Percentiles rank a stretch among this genome's conserved stretches.
These are phyloP conservation scores for Hypoxylon sp. DNA, from an alignment of 2,329 filamentous ascomycete species.

Conservation along the genomic window DNA sequence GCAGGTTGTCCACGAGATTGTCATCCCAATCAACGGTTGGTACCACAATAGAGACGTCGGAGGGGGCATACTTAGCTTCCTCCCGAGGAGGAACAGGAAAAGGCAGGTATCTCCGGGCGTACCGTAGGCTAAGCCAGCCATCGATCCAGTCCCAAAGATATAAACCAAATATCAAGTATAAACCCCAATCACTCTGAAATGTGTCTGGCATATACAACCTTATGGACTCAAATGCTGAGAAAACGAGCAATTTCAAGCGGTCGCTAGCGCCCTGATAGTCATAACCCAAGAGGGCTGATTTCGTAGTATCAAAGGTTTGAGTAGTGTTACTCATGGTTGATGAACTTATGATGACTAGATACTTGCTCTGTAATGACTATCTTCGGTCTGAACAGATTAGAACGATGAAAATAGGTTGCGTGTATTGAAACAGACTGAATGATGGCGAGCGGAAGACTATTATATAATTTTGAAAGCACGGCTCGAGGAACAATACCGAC, in stretches of 20 bases:
- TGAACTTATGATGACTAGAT: too few species aligned
- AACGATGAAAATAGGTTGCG: neutral
- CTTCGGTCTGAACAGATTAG: neutral
- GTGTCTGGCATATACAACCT: neutral
- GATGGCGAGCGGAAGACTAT: neutral
- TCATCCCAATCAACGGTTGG: slow-evolving; percentile 45
- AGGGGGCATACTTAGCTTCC: slow-evolving; percentile 1
- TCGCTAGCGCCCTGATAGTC: neutral
- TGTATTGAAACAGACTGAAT: neutral
- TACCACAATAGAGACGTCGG: slow-evolving; percentile 48
- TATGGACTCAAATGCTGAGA: neutral
- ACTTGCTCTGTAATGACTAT: neutral
- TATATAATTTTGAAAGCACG: neutral
- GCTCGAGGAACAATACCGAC: neutral
- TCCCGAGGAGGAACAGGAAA: slow-evolving; percentile 29
- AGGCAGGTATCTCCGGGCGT: slow-evolving; percentile 29
- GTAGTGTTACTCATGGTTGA: too few species aligned
- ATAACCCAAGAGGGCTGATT: too few species aligned
- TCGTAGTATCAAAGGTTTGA: too few species aligned
- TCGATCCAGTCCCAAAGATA: slow-evolving; percentile 37
- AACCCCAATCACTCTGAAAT: neutral
- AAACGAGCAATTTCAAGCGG: neutral
- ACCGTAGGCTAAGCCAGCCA: neutral
- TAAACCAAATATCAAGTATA: slow-evolving; percentile 11
- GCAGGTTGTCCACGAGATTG: slow-evolving; percentile 37